phyloP scores from a whole-genome alignment of 176 grass and related monocot species.

The Zea mays region Zm-B73-REFERENCE-NAM-5.0 NC_050099.1:75777501-75778000 shows the following conservation, averaged over 20 bases:
- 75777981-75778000: background rate
- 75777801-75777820: slow-evolving; percentile 35
- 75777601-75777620: slow-evolving; percentile 36
- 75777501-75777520: slow-evolving; percentile 12
- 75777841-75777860: background rate
- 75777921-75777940: slow-evolving; percentile 28
- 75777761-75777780: slow-evolving; percentile 44
- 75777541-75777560: slow-evolving; percentile 33
- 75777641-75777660: too few relatives aligned
- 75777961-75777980: background rate
- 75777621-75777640: background rate
- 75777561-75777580: background rate
- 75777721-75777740: slow-evolving; percentile 45
- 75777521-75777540: slow-evolving; percentile 34
- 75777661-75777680: slow-evolving; percentile 1
- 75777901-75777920: slow-evolving; percentile 11
- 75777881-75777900: slow-evolving; percentile 35
- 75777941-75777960: slow-evolving; percentile 22
- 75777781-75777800: slow-evolving; percentile 59
- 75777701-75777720: slow-evolving; percentile 32
- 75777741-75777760: slow-evolving; percentile 60
- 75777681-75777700: slow-evolving; percentile 27
- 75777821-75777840: background rate
- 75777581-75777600: slow-evolving; percentile 14
- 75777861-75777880: slow-evolving; percentile 18